Evolutionary conservation across 2,329 filamentous ascomycete species (phyloP), one percentile per base, ranked within the genome.

Genomic region (Fusarium graminum): DNA sequence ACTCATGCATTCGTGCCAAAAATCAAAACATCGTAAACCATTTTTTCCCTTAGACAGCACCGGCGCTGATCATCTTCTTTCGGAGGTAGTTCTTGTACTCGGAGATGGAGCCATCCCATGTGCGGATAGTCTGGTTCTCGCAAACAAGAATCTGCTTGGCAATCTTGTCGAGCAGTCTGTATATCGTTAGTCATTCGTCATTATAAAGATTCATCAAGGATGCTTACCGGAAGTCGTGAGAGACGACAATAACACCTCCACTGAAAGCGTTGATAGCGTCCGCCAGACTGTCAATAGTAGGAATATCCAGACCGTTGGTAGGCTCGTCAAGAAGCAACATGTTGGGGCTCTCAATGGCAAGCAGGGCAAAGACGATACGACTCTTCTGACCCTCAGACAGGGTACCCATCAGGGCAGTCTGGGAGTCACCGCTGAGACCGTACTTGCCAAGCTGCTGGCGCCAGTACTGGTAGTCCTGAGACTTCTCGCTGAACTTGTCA

Each of bases 91-190:
- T 92, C 92, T 99, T 99, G 92, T 99, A 99, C 62, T 93, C 90
- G 72, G 90, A 90, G 76, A 99, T 99, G 68, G 82, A 83, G 74
- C 94, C 94, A 67, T 94, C 90, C 95, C 95, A 99, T 74, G 88
- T 82, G 74, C 86, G 89, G 73, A 98, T 93, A 14, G 93, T 94
- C 87, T 94, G 93, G 89, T 99, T 93, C 84, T 99, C 95, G 82
- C 96, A 99, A 56, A 99, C 95, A 83, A 99, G 89, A 81, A 99
- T 99, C 80, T 99, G 93, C 87, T 99, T 99, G 74, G 95, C 95
- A 79, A 99, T 98, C 86, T 97, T 97, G 88, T 99, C 95, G 70
- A 99, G 89, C 75, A 99, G 85, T 85, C 94, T 96, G 58, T 56
- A 36, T 6, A 13, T 7, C 14, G 49, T 74, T 68, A 76, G 68